These are phyloP conservation scores for Flaveria sonorensis DNA, from an alignment of 129 eudicot genomes.

Conservation along the genomic window DNA sequence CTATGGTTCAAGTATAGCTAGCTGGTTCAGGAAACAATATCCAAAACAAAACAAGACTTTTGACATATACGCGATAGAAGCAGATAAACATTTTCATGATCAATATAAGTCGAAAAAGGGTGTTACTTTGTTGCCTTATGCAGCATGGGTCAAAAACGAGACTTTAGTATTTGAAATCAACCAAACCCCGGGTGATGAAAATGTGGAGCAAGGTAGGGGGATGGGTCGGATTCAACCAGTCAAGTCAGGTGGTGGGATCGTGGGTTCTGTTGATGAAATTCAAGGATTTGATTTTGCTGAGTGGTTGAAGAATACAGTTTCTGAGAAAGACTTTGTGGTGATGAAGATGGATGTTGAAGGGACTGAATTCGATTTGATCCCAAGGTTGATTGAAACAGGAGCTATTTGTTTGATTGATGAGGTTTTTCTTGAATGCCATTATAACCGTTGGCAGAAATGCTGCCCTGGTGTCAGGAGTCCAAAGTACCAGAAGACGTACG, in stretches of 20 bases:
- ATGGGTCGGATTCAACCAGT: slow-evolving; percentile 91
- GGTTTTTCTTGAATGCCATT: slow-evolving; percentile 93
- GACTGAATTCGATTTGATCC: slow-evolving; percentile 88
- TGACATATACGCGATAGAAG: slow-evolving; percentile 81
- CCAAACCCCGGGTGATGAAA: slow-evolving; percentile 64
- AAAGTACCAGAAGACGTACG: slow-evolving; percentile 76
- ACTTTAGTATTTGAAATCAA: slow-evolving; percentile 76
- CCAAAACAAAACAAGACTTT: slow-evolving; percentile 91
- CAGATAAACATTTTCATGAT: slow-evolving; percentile 68
- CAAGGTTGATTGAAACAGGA: slow-evolving; percentile 81
- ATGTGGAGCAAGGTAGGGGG: slow-evolving; percentile 73
- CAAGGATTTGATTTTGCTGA: slow-evolving; percentile 90
- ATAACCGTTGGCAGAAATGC: slow-evolving; percentile 94
- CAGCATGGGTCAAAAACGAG: slow-evolving; percentile 96
- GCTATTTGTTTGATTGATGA: slow-evolving; percentile 93
- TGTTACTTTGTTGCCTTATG: slow-evolving; percentile 79
- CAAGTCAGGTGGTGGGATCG: slow-evolving; percentile 46
- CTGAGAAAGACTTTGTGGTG: slow-evolving; percentile 82
- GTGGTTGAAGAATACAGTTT: slow-evolving; percentile 71
- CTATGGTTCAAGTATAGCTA: slow-evolving; percentile 90
- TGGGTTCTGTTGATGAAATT: slow-evolving; percentile 68
- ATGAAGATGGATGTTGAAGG: slow-evolving; percentile 99
- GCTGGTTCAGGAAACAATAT: slow-evolving; percentile 93
- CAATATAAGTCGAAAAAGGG: slow-evolving; percentile 67
- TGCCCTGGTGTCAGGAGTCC: slow-evolving; percentile 90